Evolutionary conservation across 768 basidiomycete species (phyloP).

Genomic region (Russula sp.): DNA sequence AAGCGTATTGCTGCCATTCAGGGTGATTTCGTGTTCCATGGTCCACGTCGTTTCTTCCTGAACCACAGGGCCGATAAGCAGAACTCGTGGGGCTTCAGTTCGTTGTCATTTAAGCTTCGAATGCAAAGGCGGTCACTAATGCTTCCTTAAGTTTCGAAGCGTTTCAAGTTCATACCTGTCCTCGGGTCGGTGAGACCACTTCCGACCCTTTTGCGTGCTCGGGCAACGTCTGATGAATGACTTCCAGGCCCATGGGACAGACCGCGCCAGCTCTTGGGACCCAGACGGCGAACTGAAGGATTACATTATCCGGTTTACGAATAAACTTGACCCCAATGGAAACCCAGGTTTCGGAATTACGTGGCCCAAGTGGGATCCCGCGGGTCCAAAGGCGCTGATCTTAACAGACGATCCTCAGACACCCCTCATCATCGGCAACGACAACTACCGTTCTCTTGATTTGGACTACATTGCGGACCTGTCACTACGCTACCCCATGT

Average conservation of each 20-base stretch:
- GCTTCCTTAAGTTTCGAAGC: slow-evolving; percentile 22
- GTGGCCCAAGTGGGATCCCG: slow-evolving; percentile 26
- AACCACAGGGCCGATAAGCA: slow-evolving; percentile 18
- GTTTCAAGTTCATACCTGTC: slow-evolving; percentile 18
- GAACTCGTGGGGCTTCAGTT: slow-evolving; percentile 27
- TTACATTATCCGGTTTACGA: slow-evolving; percentile 28
- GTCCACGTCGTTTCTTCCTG: slow-evolving; percentile 26
- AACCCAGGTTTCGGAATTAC: slow-evolving; percentile 1
- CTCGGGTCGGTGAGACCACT: slow-evolving; percentile 23
- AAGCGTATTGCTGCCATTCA: slow-evolving; percentile 27
- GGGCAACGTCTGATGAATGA: neutral
- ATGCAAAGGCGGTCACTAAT: too few relatives aligned
- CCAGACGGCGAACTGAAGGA: slow-evolving; percentile 22
- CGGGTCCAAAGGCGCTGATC: slow-evolving; percentile 19
- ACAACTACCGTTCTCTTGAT: slow-evolving; percentile 21
- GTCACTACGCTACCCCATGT: slow-evolving; percentile 25
- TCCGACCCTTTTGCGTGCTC: neutral
- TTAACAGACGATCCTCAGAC: slow-evolving; percentile 16
- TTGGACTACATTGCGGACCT: slow-evolving; percentile 21
- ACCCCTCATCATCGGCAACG: slow-evolving; percentile 18
- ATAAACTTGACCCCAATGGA: slow-evolving; percentile 28
- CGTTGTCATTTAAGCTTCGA: neutral
- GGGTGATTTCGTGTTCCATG: slow-evolving; percentile 29
- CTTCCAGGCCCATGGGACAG: slow-evolving; percentile 13
- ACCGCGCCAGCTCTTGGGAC: slow-evolving; percentile 19